phyloP scores from a whole-genome alignment of 2,329 filamentous ascomycete genomes.

The Pseudofabraea citricarpa region DNA sequence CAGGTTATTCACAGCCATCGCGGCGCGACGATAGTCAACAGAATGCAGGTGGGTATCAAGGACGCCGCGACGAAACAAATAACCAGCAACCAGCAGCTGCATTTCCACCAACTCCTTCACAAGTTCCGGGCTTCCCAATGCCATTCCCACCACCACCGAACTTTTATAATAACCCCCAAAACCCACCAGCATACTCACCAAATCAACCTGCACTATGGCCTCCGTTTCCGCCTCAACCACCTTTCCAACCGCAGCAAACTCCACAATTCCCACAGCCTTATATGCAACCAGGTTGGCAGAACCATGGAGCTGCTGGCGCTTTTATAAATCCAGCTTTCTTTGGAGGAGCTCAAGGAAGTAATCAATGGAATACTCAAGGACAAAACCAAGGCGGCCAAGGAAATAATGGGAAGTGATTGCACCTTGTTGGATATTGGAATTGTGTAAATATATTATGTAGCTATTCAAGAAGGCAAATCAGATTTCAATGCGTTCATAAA shows the following conservation, averaged over 20 bases:
- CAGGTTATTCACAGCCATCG: constrained; percentile 15
- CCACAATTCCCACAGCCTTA: constrained; percentile 13
- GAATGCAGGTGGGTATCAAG: not conserved
- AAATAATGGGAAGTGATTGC: constrained; percentile 3
- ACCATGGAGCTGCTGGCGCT: constrained; percentile 15
- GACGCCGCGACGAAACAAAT: not conserved
- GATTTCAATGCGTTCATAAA: no score
- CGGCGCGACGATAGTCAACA: constrained; percentile 9
- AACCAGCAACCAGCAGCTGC: not conserved
- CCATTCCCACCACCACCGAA: constrained; percentile 8
- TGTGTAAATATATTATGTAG: not conserved
- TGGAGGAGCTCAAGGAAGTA: constrained; percentile 9
- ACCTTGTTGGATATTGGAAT: not conserved
- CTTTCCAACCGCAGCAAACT: constrained; percentile 11
- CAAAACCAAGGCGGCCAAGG: constrained; percentile 10
- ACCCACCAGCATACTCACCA: constrained; percentile 12
- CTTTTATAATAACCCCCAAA: not conserved
- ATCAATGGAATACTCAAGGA: constrained; percentile 17
- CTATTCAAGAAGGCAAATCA: not conserved
- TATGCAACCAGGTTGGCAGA: constrained; percentile 15
- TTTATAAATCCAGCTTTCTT: constrained; percentile 28
- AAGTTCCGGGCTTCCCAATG: constrained; percentile 1
- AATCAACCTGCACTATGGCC: constrained; percentile 23
- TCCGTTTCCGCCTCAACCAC: constrained; percentile 14
- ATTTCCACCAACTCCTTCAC: constrained; percentile 1